phyloP scores from a whole-genome alignment of 2,329 filamentous ascomycete species.

The Cladophialophora yegresii region DNA sequence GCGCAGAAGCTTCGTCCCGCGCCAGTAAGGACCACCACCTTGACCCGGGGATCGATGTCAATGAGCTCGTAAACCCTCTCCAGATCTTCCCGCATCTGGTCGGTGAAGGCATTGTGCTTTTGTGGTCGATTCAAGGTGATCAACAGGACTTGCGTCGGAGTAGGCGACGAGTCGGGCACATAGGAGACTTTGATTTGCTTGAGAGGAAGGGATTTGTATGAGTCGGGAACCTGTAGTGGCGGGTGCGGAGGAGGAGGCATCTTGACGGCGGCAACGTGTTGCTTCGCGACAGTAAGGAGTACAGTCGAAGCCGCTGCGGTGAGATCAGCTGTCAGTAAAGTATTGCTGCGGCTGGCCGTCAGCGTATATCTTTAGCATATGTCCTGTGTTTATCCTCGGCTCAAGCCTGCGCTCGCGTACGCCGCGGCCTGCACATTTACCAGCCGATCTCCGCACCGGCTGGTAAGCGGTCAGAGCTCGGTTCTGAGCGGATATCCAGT shows the following conservation, averaged over 20 bases:
- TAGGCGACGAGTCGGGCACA: constrained; percentile 49
- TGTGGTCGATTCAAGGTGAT: constrained; percentile 65
- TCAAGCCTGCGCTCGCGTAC: constrained; percentile 7
- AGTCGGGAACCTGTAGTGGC: constrained; percentile 38
- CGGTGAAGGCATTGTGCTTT: constrained; percentile 70
- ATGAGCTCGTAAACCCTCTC: constrained; percentile 56
- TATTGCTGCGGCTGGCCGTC: background rate
- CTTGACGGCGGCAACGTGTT: constrained; percentile 5
- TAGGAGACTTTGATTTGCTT: constrained; percentile 44
- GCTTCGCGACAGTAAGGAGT: background rate
- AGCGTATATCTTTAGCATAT: background rate
- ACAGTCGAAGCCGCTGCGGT: background rate
- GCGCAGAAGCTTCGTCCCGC: constrained; percentile 59
- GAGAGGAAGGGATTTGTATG: constrained; percentile 41
- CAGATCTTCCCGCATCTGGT: constrained; percentile 64
- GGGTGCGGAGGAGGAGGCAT: constrained; percentile 28
- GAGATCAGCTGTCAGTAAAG: background rate
- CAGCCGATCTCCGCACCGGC: constrained; percentile 1
- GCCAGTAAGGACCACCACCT: constrained; percentile 58
- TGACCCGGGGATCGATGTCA: constrained; percentile 58
- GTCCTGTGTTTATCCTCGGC: constrained; percentile 11
- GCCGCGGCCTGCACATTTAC: constrained; percentile 10
- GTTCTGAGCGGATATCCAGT: background rate
- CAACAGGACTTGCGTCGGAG: constrained; percentile 63
- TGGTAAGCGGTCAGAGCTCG: background rate